Evolutionary conservation across 139 green algal species (phyloP).

Genomic region (Spirogloea muscicola): DNA sequence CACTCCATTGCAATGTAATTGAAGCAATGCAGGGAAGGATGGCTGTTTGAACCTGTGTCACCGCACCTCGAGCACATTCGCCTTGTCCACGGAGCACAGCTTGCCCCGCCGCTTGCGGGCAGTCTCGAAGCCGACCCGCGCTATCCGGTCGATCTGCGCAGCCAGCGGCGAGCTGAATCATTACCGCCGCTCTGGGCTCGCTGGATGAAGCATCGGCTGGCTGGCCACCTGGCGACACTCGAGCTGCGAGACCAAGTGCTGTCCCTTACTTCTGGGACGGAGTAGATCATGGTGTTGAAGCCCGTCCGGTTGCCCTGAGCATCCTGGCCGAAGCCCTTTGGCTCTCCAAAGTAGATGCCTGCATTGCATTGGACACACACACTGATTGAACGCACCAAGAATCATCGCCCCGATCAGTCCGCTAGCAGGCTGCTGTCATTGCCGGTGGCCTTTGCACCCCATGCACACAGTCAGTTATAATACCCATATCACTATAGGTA

Average conservation of each 20-base stretch:
- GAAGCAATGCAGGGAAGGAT: no score
- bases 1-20: no score
- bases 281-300: slow-evolving; percentile 98
- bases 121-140: slow-evolving; percentile 86
- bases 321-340: slow-evolving; percentile 79
- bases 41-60: no score
- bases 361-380: no score
- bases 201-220: neutral
- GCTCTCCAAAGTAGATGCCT: slow-evolving; percentile 98
- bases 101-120: slow-evolving; percentile 73
- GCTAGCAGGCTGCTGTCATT: no score
- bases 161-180: no score
- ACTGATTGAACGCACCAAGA: no score
- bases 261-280: slow-evolving; percentile 63
- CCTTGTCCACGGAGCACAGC: slow-evolving; percentile 93
- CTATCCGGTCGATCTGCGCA: slow-evolving; percentile 86
- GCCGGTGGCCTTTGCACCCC: no score
- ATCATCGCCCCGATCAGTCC: no score
- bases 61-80: slow-evolving; percentile 92
- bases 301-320: slow-evolving; percentile 78
- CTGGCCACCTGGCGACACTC: slow-evolving; percentile 41
- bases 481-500: no score
- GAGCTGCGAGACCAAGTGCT: slow-evolving; percentile 84
- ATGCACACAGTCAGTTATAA: no score
- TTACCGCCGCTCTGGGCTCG: slow-evolving; percentile 72